phyloP scores from a whole-genome alignment of 371 early-diverging fungal genomes.

The Sporodiniella umbellata region DNA sequence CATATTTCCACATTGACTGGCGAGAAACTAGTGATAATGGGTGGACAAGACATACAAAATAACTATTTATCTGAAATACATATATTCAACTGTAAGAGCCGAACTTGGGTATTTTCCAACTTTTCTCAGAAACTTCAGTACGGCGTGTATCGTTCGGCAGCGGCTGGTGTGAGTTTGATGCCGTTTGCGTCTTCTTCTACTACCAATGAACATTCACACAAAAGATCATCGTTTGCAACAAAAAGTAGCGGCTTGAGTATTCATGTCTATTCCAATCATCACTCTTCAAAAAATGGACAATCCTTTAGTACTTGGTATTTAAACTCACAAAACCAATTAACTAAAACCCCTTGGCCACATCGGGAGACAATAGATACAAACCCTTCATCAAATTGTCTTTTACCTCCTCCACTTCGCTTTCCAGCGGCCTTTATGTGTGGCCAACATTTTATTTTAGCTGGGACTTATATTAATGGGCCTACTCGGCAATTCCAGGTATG shows the following conservation, averaged over 20 bases:
- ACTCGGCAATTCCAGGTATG: conserved; percentile 66
- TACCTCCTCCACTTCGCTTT: conserved; percentile 74
- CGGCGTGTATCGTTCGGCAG: conserved; percentile 77
- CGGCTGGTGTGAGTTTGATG: conserved; percentile 37
- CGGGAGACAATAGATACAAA: conserved; percentile 55
- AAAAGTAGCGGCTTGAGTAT: conserved; percentile 35
- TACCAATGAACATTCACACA: not conserved
- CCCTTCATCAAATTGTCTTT: conserved; percentile 33
- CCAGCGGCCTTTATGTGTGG: conserved; percentile 64
- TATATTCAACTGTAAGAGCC: conserved; percentile 63
- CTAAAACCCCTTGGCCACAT: conserved; percentile 33
- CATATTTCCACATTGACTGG: conserved; percentile 63
- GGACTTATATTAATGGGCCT: conserved; percentile 61
- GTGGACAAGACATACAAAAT: conserved; percentile 79
- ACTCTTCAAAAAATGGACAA: conserved; percentile 70
- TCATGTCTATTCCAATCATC: conserved; percentile 81
- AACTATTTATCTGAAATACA: conserved; percentile 76
- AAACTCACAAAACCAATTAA: conserved; percentile 29
- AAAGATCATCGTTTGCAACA: not conserved
- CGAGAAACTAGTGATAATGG: conserved; percentile 65
- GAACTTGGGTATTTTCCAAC: conserved; percentile 65
- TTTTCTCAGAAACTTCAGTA: conserved; percentile 70
- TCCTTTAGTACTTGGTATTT: conserved; percentile 52
- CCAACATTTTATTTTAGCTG: conserved; percentile 65
- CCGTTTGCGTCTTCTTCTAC: not conserved